A percentile compares a stretch with the other conserved stretches of the same genome.
These are phyloP conservation scores for Fraxinus americana DNA, from an alignment of 257 asterid species.

Conservation along the genomic window DNA sequence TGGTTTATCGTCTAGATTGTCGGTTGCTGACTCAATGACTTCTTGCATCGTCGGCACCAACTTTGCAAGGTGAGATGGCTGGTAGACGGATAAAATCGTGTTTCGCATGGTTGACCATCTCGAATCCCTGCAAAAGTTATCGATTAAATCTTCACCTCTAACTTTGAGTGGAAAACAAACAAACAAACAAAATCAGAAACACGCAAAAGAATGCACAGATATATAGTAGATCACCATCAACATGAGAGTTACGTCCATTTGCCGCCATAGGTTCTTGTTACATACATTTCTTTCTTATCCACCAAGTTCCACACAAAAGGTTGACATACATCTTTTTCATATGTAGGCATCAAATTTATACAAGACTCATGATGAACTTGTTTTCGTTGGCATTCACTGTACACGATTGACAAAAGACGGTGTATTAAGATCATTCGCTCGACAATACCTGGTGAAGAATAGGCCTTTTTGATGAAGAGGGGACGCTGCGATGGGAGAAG, in stretches of 20 bases:
- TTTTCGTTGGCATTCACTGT: too few species aligned
- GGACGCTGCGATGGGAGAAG: constrained; percentile 89
- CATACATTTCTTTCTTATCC: too few species aligned
- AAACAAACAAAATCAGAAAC: background rate
- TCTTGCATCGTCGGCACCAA: constrained; percentile 85
- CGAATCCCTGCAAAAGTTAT: constrained; percentile 52
- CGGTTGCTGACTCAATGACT: constrained; percentile 58
- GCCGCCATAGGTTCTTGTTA: too few species aligned
- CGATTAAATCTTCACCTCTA: background rate
- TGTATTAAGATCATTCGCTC: background rate
- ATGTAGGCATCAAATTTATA: too few species aligned
- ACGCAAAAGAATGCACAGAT: background rate
- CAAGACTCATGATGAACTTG: too few species aligned
- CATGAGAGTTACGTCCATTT: too few species aligned
- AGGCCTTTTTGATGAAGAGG: constrained; percentile 98
- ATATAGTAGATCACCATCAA: too few species aligned
- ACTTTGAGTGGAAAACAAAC: background rate
- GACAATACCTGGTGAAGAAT: constrained; percentile 72
- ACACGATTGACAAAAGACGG: too few species aligned
- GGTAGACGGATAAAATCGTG: constrained; percentile 80
- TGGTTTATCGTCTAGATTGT: constrained; percentile 52
- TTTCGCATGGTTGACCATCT: constrained; percentile 96
- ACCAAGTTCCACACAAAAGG: too few species aligned
- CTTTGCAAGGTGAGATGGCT: constrained; percentile 90
- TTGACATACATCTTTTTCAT: too few species aligned